These are phyloP conservation scores for Ascochyta fabae DNA, from an alignment of 2,329 filamentous ascomycete genomes.

Conservation along the genomic window DNA sequence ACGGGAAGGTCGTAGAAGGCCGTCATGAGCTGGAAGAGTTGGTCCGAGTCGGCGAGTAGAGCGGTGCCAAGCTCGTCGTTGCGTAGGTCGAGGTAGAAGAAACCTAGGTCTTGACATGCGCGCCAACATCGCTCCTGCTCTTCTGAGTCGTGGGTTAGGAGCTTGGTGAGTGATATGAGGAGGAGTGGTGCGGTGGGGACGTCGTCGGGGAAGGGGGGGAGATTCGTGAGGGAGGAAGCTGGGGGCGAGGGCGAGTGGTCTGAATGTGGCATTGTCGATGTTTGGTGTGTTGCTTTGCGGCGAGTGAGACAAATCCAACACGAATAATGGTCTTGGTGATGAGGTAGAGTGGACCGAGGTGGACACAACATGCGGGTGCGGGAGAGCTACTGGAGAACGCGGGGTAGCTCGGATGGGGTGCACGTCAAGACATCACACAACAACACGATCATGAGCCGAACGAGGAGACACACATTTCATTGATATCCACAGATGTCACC, in stretches of 20 bases:
- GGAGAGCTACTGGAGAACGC: slow-evolving; percentile 19
- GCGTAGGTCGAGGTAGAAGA: slow-evolving; percentile 63
- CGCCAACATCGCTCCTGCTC: slow-evolving; percentile 50
- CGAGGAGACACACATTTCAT: slow-evolving; percentile 40
- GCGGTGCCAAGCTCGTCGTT: slow-evolving; percentile 41
- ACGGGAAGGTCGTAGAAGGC: slow-evolving; percentile 57
- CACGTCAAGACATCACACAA: neutral
- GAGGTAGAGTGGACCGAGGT: slow-evolving; percentile 4
- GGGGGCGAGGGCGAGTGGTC: slow-evolving; percentile 21
- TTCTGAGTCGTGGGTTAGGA: slow-evolving; percentile 43
- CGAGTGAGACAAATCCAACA: no score
- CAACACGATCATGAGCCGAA: neutral
- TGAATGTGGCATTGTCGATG: slow-evolving; percentile 31
- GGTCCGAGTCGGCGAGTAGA: slow-evolving; percentile 53
- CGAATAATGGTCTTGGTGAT: neutral
- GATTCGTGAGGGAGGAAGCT: slow-evolving; percentile 31
- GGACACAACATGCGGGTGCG: slow-evolving; percentile 3
- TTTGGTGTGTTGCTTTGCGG: neutral
- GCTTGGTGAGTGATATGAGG: slow-evolving; percentile 50
- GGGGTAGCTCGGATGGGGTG: slow-evolving; percentile 26
- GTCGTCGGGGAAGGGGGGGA: slow-evolving; percentile 53
- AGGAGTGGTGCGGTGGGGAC: slow-evolving; percentile 51
- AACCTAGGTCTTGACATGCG: slow-evolving; percentile 58
- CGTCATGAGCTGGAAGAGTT: slow-evolving; percentile 56
- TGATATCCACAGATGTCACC: slow-evolving; percentile 49